These are phyloP conservation scores for Otatea glauca DNA, from an alignment of 176 grass and related monocot species.

Conservation along the genomic window DNA sequence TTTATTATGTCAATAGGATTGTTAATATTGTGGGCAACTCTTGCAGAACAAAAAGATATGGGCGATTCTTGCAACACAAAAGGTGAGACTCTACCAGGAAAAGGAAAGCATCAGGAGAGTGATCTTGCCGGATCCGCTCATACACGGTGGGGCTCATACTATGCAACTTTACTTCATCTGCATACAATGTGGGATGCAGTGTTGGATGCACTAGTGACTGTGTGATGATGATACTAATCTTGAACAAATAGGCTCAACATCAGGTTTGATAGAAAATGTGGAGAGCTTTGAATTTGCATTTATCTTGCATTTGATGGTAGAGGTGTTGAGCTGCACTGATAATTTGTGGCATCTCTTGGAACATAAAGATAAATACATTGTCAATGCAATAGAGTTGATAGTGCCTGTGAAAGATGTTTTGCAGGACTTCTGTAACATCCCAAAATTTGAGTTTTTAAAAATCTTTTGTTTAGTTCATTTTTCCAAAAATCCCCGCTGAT, in stretches of 20 bases:
- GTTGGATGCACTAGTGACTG: neutral
- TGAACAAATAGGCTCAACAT: neutral
- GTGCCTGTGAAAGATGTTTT: neutral
- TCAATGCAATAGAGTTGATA: neutral
- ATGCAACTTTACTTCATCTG: conserved; percentile 3
- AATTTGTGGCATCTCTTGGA: neutral
- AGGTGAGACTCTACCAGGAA: too few species aligned
- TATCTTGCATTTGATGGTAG: conserved; percentile 11
- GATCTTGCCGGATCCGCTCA: neutral
- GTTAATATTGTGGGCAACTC: neutral
- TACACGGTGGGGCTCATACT: neutral
- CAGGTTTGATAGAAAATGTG: neutral
- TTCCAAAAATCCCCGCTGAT: too few species aligned
- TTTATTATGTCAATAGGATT: too few species aligned
- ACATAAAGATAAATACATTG: neutral
- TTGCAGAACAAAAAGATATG: neutral
- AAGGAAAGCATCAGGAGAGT: neutral
- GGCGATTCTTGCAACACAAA: too few species aligned
- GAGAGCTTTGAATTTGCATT: conserved; percentile 14
- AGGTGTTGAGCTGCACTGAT: neutral
- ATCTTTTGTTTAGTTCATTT: too few species aligned
- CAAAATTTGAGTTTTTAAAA: too few species aligned
- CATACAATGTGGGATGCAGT: neutral
- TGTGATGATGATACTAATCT: too few species aligned
- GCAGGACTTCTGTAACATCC: too few species aligned